A percentile compares a stretch with the other conserved stretches of the same genome.
Evolutionary conservation across 1,284 basidiomycete genomes (phyloP).

Genomic region (Golubevia sp.): DNA sequence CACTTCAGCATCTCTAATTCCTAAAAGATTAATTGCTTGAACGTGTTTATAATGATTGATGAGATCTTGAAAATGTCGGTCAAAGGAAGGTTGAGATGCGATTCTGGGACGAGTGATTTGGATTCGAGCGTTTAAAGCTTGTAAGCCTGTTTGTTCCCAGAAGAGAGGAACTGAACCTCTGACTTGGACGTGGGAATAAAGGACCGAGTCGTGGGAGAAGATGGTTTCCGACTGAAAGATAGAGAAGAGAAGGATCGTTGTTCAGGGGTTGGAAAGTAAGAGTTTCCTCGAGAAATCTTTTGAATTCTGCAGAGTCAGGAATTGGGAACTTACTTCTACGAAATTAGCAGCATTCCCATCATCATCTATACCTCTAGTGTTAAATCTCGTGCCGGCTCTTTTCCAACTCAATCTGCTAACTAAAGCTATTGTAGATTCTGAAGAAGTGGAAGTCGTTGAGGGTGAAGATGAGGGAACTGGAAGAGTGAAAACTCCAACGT

Average conservation of each 20-base stretch:
- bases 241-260: slow-evolving; percentile 11
- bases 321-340: slow-evolving; percentile 74
- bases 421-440: not conserved
- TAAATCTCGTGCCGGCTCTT: slow-evolving; percentile 94
- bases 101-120: slow-evolving; percentile 41
- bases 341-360: slow-evolving; percentile 97
- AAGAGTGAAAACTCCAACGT: slow-evolving; percentile 75
- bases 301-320: not conserved
- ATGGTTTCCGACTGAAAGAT: slow-evolving; percentile 80
- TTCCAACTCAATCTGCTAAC: slow-evolving; percentile 78
- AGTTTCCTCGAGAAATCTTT: too few relatives aligned
- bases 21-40: slow-evolving; percentile 54
- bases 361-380: slow-evolving; percentile 95
- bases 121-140: slow-evolving; percentile 44
- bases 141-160: slow-evolving; percentile 94
- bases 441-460: slow-evolving; percentile 56
- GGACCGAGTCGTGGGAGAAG: slow-evolving; percentile 79
- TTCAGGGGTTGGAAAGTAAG: slow-evolving; percentile 6
- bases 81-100: slow-evolving; percentile 53
- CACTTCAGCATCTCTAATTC: slow-evolving; percentile 77
- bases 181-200: slow-evolving; percentile 87
- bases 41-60: slow-evolving; percentile 45
- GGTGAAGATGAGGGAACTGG: slow-evolving; percentile 62
- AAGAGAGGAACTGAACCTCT: slow-evolving; percentile 94
- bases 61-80: slow-evolving; percentile 56